Evolutionary conservation across 2,329 filamentous ascomycete genomes (phyloP), one percentile per base, ranked within the genome.

Genomic region (Aspergillus viridinutans): DNA sequence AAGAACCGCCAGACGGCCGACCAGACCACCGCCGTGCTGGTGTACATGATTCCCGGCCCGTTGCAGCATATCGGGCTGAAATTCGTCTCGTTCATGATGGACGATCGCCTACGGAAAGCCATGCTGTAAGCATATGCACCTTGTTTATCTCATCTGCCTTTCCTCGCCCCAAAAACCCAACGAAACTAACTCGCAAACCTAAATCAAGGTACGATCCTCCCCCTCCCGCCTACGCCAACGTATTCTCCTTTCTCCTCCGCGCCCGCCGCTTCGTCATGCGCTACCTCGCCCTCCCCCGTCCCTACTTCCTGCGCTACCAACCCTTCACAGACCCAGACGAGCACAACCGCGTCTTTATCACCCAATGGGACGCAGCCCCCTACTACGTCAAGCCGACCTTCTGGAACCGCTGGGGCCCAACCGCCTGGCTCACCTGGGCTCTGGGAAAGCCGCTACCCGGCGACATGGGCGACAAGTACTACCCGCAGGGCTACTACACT

Each of bases 341-440:
- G 29, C 81, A 82, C 0, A 82, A 82, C 0, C 80, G 82, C 3
- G 79, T 85, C 60, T 77, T 80, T 53, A 69, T 74, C 64, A 69
- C 74, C 0, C 62, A 76, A 40, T 89, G 85, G 72, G 79, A 86
- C 26, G 82, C 83, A 10, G 81, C 85, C 49, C 88, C 88, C 2
- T 89, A 83, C 72, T 90, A 90, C 70, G 77, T 83, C 25, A 78
- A 81, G 58, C 79, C 79, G 28, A 87, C 82, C 0, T 70, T 83
- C 43, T 84, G 80, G 83, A 84, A 80, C 64, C 82, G 83, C 57
- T 90, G 83, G 85, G 84, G 83, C 2, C 85, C 80, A 0, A 69
- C 71, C 58, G 85, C 80, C 0, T 80, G 80, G 78, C 56, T 83
- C 10, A 78, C 74, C 28, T 72, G 80, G 66, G 50, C 75, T 4